Conservation (phyloP, 208 protist genomes). For the Leishmania tarentolae region DNA sequence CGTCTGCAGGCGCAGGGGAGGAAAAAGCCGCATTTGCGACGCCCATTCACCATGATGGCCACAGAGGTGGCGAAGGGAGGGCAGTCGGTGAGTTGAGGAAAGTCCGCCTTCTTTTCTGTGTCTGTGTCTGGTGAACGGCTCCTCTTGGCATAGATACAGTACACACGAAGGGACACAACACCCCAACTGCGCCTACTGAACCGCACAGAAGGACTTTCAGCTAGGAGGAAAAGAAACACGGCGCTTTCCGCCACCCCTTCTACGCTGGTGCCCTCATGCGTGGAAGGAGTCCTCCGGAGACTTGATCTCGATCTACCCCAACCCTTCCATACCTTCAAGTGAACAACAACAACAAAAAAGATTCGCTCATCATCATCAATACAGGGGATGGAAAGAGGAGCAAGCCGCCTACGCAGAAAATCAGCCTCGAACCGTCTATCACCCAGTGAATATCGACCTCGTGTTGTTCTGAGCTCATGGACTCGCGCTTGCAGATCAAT, state of each 20-base stretch:
- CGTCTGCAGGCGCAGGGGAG: not conserved
- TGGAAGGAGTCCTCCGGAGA: not conserved
- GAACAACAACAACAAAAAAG: not conserved
- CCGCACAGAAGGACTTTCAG: not conserved
- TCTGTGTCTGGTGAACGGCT: not conserved
- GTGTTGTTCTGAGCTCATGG: not conserved
- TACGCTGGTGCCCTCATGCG: too few relatives aligned
- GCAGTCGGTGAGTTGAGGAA: not conserved
- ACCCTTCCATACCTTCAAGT: not conserved
- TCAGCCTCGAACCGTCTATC: too few relatives aligned
- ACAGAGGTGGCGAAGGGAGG: not conserved
- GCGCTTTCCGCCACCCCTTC: not conserved
- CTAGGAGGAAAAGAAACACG: not conserved
- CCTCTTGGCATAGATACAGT: not conserved
- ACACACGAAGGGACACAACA: not conserved
- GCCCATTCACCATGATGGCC: not conserved
- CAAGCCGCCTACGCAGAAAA: not conserved
- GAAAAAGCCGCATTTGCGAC: not conserved
- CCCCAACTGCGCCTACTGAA: not conserved
- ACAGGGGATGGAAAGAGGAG: not conserved
- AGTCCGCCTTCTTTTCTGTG: not conserved
- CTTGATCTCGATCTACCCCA: not conserved
- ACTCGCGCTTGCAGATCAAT: not conserved
- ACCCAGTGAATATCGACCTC: not conserved
- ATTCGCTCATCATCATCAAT: not conserved